Evolutionary conservation across 352 stramenopile genomes (phyloP), one percentile per base, ranked within the genome.

Genomic region (Globisporangium cederbergense): DNA sequence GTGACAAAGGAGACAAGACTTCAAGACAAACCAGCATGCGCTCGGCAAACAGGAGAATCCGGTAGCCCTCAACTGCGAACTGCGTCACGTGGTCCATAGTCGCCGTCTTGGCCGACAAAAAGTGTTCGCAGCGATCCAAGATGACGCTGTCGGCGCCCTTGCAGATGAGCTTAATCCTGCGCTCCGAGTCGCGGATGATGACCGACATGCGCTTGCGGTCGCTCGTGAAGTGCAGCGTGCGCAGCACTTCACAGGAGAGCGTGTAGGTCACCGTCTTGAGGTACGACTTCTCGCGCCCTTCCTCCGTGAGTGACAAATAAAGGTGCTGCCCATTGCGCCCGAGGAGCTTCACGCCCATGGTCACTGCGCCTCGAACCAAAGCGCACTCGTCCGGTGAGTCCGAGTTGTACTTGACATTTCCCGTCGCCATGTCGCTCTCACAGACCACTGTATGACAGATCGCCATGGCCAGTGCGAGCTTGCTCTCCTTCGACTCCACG

Each of bases 361-460:
- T 53, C 32, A 79, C 74, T 0, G 88, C 91, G 2, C 86, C 91
- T 18, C 85, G 70, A 0, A 98, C 94, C 0, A 98, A 76, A 7
- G 95, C 95, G 40, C 89, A 89, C 65, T 98, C 95, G 64, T 98
- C 95, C 0, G 95, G 95, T 7, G 89, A 98, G 60, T 97, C 90
- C 3, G 94, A 94, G 62, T 96, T 96, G 70, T 97, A 97, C 14
- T 67, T 67, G 14, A 95, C 66, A 8, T 75, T 73, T 40, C 72
- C 73, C 10, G 64, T 75, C 5, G 46, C 67, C 42, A 70, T 47
- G 38, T 86, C 75, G 18, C 75, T 64, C 64, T 91, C 79, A 18
- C 81, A 89, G 5, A 99, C 92, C 0, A 96, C 88, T 0, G 86
- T 95, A 51, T 96, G 85, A 54, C 88, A 95, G 10, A 89, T 71